phyloP scores from a whole-genome alignment of 1,284 basidiomycete species.

The Puccinia horiana region DNA sequence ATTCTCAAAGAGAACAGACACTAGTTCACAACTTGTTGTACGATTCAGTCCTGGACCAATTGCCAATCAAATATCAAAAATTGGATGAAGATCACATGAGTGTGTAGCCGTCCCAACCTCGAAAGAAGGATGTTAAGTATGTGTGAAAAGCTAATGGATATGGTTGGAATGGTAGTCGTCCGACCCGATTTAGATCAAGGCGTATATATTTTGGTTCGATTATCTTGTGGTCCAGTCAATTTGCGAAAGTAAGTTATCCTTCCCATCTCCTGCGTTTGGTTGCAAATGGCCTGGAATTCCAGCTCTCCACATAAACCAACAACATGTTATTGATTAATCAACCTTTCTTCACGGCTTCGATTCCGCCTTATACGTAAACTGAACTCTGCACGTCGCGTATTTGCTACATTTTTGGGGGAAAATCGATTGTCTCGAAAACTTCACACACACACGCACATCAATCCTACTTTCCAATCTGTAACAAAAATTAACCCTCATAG shows the following conservation, averaged over 20 bases:
- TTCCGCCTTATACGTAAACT: not conserved
- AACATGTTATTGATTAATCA: not conserved
- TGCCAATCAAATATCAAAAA: conserved; percentile 38
- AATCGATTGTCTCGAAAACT: not conserved
- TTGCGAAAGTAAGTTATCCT: conserved; percentile 27
- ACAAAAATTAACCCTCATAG: not conserved
- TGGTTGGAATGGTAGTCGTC: conserved; percentile 15
- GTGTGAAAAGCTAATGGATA: not conserved
- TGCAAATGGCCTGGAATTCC: not conserved
- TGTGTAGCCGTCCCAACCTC: not conserved
- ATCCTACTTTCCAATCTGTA: not conserved
- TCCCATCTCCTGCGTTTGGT: not conserved
- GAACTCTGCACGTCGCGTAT: not conserved
- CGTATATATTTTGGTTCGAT: conserved; percentile 34
- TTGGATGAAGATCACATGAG: conserved; percentile 48
- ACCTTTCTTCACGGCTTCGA: not conserved
- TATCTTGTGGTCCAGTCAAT: conserved; percentile 38
- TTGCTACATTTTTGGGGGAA: not conserved
- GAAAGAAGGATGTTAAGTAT: not conserved
- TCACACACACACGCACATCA: not conserved
- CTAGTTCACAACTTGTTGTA: conserved; percentile 44
- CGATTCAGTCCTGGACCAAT: conserved; percentile 36
- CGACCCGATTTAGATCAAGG: conserved; percentile 39
- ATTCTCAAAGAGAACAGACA: conserved; percentile 37
- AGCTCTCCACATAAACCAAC: not conserved